Percentiles rank a stretch among this genome's conserved stretches.
phyloP scores from a whole-genome alignment of 495 filamentous ascomycete genomes.

The Bacidia gigantensis region DNA sequence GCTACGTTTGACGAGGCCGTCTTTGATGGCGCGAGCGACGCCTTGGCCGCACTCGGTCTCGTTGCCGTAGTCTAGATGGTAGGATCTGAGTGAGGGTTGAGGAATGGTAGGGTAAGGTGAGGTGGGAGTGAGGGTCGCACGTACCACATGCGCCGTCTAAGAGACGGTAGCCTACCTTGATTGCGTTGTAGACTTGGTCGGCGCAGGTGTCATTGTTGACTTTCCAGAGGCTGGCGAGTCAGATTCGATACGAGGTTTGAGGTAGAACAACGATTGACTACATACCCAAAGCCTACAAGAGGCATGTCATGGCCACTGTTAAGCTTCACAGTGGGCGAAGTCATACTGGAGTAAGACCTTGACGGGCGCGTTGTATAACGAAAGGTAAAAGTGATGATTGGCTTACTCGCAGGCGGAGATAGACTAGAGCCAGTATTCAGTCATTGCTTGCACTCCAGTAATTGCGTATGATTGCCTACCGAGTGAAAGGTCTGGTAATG shows the following conservation, averaged over 20 bases:
- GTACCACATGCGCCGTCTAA: conserved; percentile 80
- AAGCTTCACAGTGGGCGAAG: conserved; percentile 53
- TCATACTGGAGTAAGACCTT: conserved; percentile 23
- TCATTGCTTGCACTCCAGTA: no score
- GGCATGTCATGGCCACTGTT: conserved; percentile 77
- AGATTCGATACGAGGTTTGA: background rate
- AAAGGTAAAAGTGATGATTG: no score
- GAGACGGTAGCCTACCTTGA: conserved; percentile 75
- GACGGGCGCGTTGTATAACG: background rate
- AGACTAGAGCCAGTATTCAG: no score
- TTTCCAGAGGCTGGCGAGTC: conserved; percentile 62
- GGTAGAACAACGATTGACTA: background rate
- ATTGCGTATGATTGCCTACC: no score
- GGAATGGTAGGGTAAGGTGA: background rate
- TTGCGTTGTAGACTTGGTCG: conserved; percentile 75
- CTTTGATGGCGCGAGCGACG: conserved; percentile 72
- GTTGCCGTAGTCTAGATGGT: conserved; percentile 67
- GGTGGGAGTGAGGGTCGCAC: conserved; percentile 14
- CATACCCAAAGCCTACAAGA: conserved; percentile 54
- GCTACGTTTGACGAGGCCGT: conserved; percentile 71
- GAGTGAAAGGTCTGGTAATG: background rate
- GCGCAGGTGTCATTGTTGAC: conserved; percentile 64
- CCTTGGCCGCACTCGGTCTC: conserved; percentile 74
- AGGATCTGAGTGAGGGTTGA: background rate
- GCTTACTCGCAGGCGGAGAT: no score